Base-by-base conservation (phyloP, 148 eudicot species). In the Rhododendron mucronatum region DNA sequence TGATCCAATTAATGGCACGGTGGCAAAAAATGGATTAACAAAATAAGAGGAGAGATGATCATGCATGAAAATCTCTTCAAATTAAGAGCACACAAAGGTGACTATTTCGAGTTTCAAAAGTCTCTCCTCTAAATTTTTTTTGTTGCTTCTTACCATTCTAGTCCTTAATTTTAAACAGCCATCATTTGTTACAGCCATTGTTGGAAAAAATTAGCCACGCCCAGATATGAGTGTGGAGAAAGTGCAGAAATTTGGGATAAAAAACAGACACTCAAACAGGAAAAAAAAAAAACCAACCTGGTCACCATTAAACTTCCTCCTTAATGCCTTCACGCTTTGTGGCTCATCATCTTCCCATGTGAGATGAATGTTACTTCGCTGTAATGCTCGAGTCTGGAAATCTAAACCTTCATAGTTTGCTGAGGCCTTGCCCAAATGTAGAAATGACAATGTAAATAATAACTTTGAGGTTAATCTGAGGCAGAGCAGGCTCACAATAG, bases 311-410 rank as follows among this genome's bases (percentile, higher is more conserved):
- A 93, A 92, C 86, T 92, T 93, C 69, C 98, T 91, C 88, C 92
- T 94, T 88, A 97, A 89, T 67, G 89, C 89, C 92, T 89, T 95
- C 10, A 76, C 83, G 47, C 98, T 94, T 74, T 94, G 95, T 63
- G 98, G 99, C 83, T 94, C 99, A 90, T 95, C 96, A 35, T 94
- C 98, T 90, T 97, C 99, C 99, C 99, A 95, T 21, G 98, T 93
- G 82, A 93, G 94, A 26, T 83, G 78, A 81, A 93, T 86, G 75
- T 95, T 93, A 88, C 95, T 95, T 41, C 90, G 95, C 89, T 95
- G 99, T 90, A 97, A 84, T 80, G 98, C 98, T 57, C 92, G 90
- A 41, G 98, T 97, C 1, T 93, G 91, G 86, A 95, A 95, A 90
- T 97, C 94, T 80, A 93, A 75, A 84, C 95, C 98, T 89, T 97